Evolutionary conservation across 129 eudicot genomes (phyloP), one percentile per base, ranked within the genome.

Genomic region (Chrysanthemum seticuspe): DNA sequence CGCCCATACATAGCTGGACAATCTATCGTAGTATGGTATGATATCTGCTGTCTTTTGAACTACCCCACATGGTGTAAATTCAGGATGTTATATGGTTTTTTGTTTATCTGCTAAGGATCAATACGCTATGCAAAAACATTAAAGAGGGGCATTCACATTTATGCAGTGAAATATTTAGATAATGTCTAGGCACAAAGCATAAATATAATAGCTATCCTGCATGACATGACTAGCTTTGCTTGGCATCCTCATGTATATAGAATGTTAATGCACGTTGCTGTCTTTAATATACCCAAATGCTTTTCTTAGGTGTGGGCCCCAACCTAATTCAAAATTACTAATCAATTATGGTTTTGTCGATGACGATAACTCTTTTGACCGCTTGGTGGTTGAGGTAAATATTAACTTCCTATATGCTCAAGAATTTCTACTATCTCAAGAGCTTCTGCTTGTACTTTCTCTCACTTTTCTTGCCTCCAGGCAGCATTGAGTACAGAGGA

Each of bases 261-360:
- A 54, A 3, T 58, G 27, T 71, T 15, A 18, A 71, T 36, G 53
- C 25, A 65, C 47, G 12, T 8, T 58, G 23, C 61, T 68, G 74
- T 68, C 51, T 67, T 68, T 59, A 31, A 10, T 51, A 48, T 55
- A 15, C 21, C 21, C 63, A 60, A 10, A 9, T 77, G 25, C 36
- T 31, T 52, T 64, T 70, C 50, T 85, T 60, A 94, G 98, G 98
- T 94, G 98, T 80, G 98, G 98, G 16, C 98, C 98, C 56, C 98
- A 94, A 74, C 98, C 98, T 73, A 94, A 94, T 76, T 94, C 98
- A 11, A 94, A 90, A 53, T 80, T 94, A 75, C 93, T 94, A 70
- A 88, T 94, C 45, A 94, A 94, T 81, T 94, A 94, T 62, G 98
- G 98, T 67, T 90, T 90, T 72, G 98, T 94, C 65, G 98, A 94